Base-by-base conservation (phyloP, 2,329 filamentous ascomycete species). In the Emericellopsis atlantica region DNA sequence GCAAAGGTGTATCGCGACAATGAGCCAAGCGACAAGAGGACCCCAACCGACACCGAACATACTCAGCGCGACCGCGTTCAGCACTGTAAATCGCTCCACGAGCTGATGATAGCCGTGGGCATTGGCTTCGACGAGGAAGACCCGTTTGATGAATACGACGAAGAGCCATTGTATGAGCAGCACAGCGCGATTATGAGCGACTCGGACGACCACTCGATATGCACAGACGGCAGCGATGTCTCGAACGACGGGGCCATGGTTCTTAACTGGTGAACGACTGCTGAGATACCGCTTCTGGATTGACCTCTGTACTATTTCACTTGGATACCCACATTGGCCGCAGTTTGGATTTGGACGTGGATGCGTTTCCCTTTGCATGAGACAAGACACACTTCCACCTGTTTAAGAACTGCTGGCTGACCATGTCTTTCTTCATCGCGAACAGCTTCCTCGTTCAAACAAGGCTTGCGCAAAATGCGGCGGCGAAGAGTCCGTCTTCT, bases 401-500 rank as follows among this genome's bases (percentile, higher is more conserved):
- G 48, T 44, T 54, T 50, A 46, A 46, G 51, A 52, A 49, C 47
- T 52, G 56, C 51, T 60, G 56, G 64, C 68, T 71, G 62, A 72
- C 64, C 18, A 21, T 21, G 18, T 21, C 51, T 49, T 49, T 51
- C 59, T 48, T 53, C 50, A 50, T 48, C 47, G 51, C 44, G 52
- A 71, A 57, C 76, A 95, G 89, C 84, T 96, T 61, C 92, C 92
- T 48, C 82, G 89, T 54, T 81, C 87, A 53, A 85, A 87, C 59
- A 87, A 84, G 65, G 74, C 74, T 45, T 98, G 92, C 66, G 87
- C 88, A 40, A 74, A 71, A 51, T 98, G 93, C 70, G 74, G 76
- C 49, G 84, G 92, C 61, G 78, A 79, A 51, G 89, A 96, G 65
- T 88, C 89, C 36, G 93, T 98, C 45, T 98, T 95, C 68, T 98